Percentiles rank a stretch among this genome's conserved stretches.
Evolutionary conservation across 805 yeast genomes (phyloP).

Genomic region (Saccharomycopsis amapae): DNA sequence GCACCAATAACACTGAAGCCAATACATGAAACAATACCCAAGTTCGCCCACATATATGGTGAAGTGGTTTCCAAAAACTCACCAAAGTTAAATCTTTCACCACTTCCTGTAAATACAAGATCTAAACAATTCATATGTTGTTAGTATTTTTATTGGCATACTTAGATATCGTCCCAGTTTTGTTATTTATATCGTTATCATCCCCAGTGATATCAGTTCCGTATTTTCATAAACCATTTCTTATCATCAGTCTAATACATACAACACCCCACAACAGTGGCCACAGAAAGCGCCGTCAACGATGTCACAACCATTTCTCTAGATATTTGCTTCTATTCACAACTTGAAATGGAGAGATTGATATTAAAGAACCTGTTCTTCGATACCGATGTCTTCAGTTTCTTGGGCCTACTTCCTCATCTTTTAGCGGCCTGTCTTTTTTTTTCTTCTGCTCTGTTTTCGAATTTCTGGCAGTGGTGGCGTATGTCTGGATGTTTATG

Average conservation of each 20-base stretch:
- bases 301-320: background rate
- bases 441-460: too few relatives aligned
- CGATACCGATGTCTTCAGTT: too few relatives aligned
- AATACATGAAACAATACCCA: constrained; percentile 86
- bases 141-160: background rate
- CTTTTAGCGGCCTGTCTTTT: background rate
- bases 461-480: too few relatives aligned
- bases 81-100: constrained; percentile 89
- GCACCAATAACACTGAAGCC: constrained; percentile 96
- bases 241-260: too few relatives aligned
- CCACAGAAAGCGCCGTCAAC: constrained; percentile 3
- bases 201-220: too few relatives aligned
- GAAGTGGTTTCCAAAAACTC: constrained; percentile 76
- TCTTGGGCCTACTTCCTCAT: too few relatives aligned
- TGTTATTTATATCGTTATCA: too few relatives aligned
- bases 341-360: background rate
- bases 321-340: background rate
- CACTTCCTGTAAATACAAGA: constrained; percentile 84
- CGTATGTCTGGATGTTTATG: too few relatives aligned
- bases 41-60: constrained; percentile 94
- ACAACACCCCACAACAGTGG: constrained; percentile 6
- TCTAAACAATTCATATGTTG: constrained; percentile 27
- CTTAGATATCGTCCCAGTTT: too few relatives aligned
- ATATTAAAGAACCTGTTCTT: too few relatives aligned
- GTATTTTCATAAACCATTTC: too few relatives aligned